Conservation (phyloP, 2,329 filamentous ascomycete species). For the Fusarium illudens region DNA sequence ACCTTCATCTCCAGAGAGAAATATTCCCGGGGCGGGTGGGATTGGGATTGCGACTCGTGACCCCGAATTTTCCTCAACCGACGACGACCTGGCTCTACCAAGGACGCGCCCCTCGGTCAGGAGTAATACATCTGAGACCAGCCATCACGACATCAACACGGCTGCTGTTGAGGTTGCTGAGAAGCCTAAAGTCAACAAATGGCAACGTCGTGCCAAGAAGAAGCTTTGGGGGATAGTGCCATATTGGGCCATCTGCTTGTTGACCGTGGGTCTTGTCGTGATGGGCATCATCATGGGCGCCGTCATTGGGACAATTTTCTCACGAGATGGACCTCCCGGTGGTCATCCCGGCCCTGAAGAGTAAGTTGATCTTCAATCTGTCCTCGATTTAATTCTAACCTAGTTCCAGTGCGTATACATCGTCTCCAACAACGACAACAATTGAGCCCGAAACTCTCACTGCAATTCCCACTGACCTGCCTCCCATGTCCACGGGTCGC, state of each 20-base stretch:
- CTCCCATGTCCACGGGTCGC: slow-evolving; percentile 62
- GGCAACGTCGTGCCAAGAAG: slow-evolving; percentile 62
- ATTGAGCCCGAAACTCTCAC: slow-evolving; percentile 62
- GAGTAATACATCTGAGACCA: slow-evolving; percentile 59
- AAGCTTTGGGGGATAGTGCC: slow-evolving; percentile 68
- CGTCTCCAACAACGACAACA: slow-evolving; percentile 46
- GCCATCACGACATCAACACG: slow-evolving; percentile 63
- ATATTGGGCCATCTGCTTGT: slow-evolving; percentile 67
- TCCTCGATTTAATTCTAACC: slow-evolving; percentile 6
- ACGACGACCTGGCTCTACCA: slow-evolving; percentile 61
- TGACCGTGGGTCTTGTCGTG: slow-evolving; percentile 58
- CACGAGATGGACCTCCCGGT: slow-evolving; percentile 22
- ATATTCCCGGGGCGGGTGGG: slow-evolving; percentile 66
- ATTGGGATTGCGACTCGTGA: slow-evolving; percentile 68
- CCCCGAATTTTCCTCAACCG: slow-evolving; percentile 67
- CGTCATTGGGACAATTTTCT: slow-evolving; percentile 60
- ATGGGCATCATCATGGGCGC: slow-evolving; percentile 65
- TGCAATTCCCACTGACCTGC: slow-evolving; percentile 59
- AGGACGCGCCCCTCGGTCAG: slow-evolving; percentile 61
- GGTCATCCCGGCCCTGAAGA: slow-evolving; percentile 6
- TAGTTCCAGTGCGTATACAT: slow-evolving; percentile 27
- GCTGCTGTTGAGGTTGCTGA: slow-evolving; percentile 57
- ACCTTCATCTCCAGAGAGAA: slow-evolving; percentile 18
- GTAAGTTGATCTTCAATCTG: slow-evolving; percentile 13
- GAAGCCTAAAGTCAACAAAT: slow-evolving; percentile 59